Conservation (phyloP, 2,329 filamentous ascomycete genomes). For the Thielaviopsis ethacetica region DNA sequence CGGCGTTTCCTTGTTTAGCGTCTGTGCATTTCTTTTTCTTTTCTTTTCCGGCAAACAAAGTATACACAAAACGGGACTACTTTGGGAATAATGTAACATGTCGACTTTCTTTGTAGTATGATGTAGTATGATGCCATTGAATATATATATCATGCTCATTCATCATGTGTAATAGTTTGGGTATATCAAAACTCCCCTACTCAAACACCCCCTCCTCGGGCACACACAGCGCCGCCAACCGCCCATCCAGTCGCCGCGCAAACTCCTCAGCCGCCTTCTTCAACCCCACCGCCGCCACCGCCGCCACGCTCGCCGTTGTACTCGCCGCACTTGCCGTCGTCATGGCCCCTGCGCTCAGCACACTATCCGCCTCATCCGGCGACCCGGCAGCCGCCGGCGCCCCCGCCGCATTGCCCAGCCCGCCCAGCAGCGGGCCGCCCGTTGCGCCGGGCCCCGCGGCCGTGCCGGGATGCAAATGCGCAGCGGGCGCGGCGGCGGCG, state of each 20-base stretch:
- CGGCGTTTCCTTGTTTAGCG: no score
- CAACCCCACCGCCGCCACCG: constrained; percentile 33
- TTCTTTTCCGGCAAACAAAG: not conserved
- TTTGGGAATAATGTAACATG: not conserved
- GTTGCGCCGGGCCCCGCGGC: constrained; percentile 15
- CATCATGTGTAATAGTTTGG: not conserved
- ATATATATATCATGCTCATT: not conserved
- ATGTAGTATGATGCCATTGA: not conserved
- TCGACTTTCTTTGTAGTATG: not conserved
- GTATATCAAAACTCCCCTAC: not conserved
- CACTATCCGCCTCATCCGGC: constrained; percentile 30
- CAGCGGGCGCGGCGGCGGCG: no score
- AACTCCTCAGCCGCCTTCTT: constrained; percentile 42
- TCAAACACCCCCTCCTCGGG: constrained; percentile 33
- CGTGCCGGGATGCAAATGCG: constrained; percentile 2
- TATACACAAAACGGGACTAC: not conserved
- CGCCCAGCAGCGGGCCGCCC: constrained; percentile 18
- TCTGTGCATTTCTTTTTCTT: not conserved
- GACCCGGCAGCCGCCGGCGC: constrained; percentile 20
- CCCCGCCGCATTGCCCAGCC: constrained; percentile 13
- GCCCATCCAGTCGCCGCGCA: constrained; percentile 42
- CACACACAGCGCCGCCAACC: constrained; percentile 35
- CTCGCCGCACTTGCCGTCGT: constrained; percentile 26
- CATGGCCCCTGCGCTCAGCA: constrained; percentile 28
- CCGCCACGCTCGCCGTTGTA: constrained; percentile 18